Evolutionary conservation across 441 rosid genomes (phyloP).

Genomic region (Bocquillonia castaneifolia): DNA sequence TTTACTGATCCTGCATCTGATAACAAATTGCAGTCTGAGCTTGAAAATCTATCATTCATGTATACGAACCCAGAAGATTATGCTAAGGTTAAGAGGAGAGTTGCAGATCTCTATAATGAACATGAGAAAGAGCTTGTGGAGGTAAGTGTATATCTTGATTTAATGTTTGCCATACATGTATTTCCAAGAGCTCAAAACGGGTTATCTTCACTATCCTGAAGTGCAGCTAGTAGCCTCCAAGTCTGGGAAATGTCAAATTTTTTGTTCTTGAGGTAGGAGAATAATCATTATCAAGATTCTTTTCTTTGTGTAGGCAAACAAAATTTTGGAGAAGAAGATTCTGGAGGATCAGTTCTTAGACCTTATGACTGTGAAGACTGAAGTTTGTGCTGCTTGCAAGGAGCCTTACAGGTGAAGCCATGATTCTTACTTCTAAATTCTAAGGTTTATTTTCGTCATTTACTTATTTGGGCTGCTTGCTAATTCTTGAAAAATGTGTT

Average conservation of each 20-base stretch:
- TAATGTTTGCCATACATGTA: not conserved
- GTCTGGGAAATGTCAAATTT: not conserved
- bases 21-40: constrained; percentile 70
- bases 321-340: constrained; percentile 81
- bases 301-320: constrained; percentile 55
- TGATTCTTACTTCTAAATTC: constrained; percentile 10
- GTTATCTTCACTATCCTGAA: constrained; percentile 6
- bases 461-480: constrained; percentile 12
- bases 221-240: not conserved
- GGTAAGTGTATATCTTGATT: constrained; percentile 40
- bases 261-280: constrained; percentile 14
- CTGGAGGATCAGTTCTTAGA: constrained; percentile 93
- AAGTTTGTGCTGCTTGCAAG: constrained; percentile 75
- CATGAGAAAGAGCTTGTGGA: constrained; percentile 86
- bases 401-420: constrained; percentile 83
- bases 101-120: constrained; percentile 73
- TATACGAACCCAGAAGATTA: constrained; percentile 84
- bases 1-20: not conserved
- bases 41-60: constrained; percentile 94
- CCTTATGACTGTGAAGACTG: constrained; percentile 78
- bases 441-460: not conserved
- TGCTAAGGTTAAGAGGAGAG: constrained; percentile 69
- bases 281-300: constrained; percentile 9
- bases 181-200: not conserved
- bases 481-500: not conserved